These are phyloP conservation scores for Magnaporthiopsis poae DNA, from an alignment of 2,329 filamentous ascomycete genomes.

Conservation along the genomic window DNA sequence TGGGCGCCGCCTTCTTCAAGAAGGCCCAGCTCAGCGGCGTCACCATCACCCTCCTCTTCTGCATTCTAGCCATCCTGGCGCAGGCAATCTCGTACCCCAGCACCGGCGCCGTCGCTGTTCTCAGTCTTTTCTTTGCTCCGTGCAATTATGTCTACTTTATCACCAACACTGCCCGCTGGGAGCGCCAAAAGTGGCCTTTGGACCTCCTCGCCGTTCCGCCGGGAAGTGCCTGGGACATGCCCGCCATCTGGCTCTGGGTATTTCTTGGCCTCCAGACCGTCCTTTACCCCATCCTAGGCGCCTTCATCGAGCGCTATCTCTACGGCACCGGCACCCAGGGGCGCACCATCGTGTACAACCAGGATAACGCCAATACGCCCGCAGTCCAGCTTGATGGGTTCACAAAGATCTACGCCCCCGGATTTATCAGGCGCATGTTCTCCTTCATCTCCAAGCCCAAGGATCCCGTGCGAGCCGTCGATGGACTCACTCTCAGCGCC, in stretches of 20 bases:
- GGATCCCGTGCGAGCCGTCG: slow-evolving; percentile 70
- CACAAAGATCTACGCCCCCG: slow-evolving; percentile 67
- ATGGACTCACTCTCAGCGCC: slow-evolving; percentile 61
- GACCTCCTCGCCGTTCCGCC: slow-evolving; percentile 56
- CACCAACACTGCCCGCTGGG: slow-evolving; percentile 66
- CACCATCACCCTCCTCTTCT: slow-evolving; percentile 58
- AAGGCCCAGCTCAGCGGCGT: slow-evolving; percentile 84
- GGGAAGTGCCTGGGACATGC: slow-evolving; percentile 54
- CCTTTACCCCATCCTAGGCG: slow-evolving; percentile 65
- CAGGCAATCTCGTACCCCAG: slow-evolving; percentile 58
- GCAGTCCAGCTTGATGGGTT: slow-evolving; percentile 65
- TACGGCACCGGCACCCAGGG: slow-evolving; percentile 64
- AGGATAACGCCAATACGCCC: slow-evolving; percentile 24
- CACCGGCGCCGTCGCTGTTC: slow-evolving; percentile 55
- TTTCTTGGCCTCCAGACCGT: slow-evolving; percentile 71
- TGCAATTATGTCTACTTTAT: slow-evolving; percentile 82
- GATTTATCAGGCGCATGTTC: slow-evolving; percentile 46
- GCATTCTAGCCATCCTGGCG: slow-evolving; percentile 71
- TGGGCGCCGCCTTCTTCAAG: slow-evolving; percentile 75
- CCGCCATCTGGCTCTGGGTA: slow-evolving; percentile 68
- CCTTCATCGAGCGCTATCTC: slow-evolving; percentile 60
- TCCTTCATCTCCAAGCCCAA: slow-evolving; percentile 36
- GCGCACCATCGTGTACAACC: slow-evolving; percentile 39
- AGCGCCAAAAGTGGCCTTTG: slow-evolving; percentile 49
- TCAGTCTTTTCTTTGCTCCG: slow-evolving; percentile 71